Evolutionary conservation across 2,329 filamentous ascomycete genomes (phyloP).

Genomic region (Sarocladium brachiariae): DNA sequence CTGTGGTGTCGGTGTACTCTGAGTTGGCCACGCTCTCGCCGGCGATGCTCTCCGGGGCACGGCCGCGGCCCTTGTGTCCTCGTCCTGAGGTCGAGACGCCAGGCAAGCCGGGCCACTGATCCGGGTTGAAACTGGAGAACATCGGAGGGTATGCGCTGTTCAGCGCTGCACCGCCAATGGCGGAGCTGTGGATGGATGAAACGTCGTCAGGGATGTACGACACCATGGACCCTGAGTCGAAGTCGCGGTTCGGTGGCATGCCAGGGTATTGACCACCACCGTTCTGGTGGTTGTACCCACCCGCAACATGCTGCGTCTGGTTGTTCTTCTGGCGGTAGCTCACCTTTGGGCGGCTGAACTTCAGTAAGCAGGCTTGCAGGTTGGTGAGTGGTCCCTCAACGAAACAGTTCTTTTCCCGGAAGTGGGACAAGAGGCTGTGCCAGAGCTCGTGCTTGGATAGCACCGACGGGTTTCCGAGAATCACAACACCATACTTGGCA

Average conservation of each 20-base stretch:
- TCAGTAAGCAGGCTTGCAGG: slow-evolving; percentile 87
- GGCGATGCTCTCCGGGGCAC: slow-evolving; percentile 70
- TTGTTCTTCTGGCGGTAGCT: slow-evolving; percentile 82
- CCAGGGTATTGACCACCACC: slow-evolving; percentile 30
- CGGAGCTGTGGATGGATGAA: slow-evolving; percentile 89
- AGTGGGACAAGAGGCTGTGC: slow-evolving; percentile 92
- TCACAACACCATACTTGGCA: slow-evolving; percentile 93
- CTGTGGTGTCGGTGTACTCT: slow-evolving; percentile 77
- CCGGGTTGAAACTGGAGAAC: slow-evolving; percentile 86
- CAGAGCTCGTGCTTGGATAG: slow-evolving; percentile 95
- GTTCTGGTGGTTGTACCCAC: slow-evolving; percentile 21
- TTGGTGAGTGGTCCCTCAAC: slow-evolving; percentile 95
- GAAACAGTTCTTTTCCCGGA: slow-evolving; percentile 93
- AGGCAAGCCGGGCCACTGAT: slow-evolving; percentile 79
- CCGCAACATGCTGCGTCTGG: slow-evolving; percentile 59
- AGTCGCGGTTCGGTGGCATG: slow-evolving; percentile 40
- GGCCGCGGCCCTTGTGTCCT: slow-evolving; percentile 59
- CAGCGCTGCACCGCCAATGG: slow-evolving; percentile 77
- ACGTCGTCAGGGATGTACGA: slow-evolving; percentile 97
- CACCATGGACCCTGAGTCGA: slow-evolving; percentile 80
- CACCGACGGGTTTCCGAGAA: slow-evolving; percentile 95
- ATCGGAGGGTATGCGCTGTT: slow-evolving; percentile 75
- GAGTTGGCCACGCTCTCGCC: slow-evolving; percentile 90
- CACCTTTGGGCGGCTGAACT: slow-evolving; percentile 91
- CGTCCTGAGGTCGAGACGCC: slow-evolving; percentile 56